Conservation (phyloP, 352 stramenopile species). For the Phytophthora melonis region DNA sequence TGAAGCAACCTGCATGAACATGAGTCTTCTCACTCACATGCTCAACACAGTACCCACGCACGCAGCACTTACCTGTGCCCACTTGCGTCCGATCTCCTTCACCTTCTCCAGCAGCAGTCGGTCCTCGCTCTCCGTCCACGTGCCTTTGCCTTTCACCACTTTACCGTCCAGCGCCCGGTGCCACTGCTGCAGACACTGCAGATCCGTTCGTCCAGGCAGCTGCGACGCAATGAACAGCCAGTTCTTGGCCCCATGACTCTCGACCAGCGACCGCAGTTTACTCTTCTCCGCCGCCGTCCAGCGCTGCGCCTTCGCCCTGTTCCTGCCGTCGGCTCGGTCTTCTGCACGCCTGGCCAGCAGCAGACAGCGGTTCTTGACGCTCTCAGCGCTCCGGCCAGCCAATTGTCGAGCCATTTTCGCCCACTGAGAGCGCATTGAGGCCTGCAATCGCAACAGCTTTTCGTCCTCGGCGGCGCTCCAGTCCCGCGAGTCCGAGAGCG, state of each 20-base stretch:
- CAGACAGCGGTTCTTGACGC: slow-evolving; percentile 66
- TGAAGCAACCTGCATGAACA: slow-evolving; percentile 53
- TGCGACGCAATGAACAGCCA: slow-evolving; percentile 86
- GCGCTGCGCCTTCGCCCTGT: slow-evolving; percentile 22
- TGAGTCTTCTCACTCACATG: background rate
- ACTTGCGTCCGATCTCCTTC: slow-evolving; percentile 54
- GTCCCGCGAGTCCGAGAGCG: slow-evolving; percentile 20
- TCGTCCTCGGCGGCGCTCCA: slow-evolving; percentile 66
- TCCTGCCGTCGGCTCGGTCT: background rate
- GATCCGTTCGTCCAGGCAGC: slow-evolving; percentile 66
- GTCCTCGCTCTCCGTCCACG: slow-evolving; percentile 67
- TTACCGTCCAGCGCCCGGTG: slow-evolving; percentile 58
- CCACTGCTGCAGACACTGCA: slow-evolving; percentile 87
- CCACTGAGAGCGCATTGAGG: slow-evolving; percentile 45
- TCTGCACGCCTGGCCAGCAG: slow-evolving; percentile 30
- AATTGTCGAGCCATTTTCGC: slow-evolving; percentile 44
- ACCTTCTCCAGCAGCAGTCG: slow-evolving; percentile 52
- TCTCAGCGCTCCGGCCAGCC: slow-evolving; percentile 51
- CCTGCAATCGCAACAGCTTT: slow-evolving; percentile 47
- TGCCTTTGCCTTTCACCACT: slow-evolving; percentile 68
- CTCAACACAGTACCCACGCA: background rate
- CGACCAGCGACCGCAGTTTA: slow-evolving; percentile 47
- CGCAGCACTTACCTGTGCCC: slow-evolving; percentile 55
- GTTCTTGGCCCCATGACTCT: slow-evolving; percentile 58
- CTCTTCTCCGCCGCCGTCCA: slow-evolving; percentile 43